Conservation (phyloP, 306 rosid genomes). For the Pterocarpus macrocarpus region DNA sequence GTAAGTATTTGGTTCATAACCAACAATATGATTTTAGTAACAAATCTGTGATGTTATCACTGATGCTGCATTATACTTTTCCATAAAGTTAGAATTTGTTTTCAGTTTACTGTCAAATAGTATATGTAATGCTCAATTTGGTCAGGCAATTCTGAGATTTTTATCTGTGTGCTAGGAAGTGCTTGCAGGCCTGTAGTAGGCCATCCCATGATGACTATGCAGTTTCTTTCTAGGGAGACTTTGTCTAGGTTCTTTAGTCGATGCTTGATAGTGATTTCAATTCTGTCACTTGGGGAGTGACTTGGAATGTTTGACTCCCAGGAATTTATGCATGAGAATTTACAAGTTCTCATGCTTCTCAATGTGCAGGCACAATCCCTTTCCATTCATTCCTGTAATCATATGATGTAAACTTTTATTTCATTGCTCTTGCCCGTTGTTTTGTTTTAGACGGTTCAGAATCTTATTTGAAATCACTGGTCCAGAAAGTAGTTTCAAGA, state of each 20-base stretch:
- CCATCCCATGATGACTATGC: neutral
- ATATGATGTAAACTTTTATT: neutral
- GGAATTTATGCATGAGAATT: conserved; percentile 14
- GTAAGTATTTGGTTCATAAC: conserved; percentile 54
- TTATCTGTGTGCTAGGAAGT: neutral
- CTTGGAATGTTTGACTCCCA: neutral
- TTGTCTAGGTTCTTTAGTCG: neutral
- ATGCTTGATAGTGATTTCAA: neutral
- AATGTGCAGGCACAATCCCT: conserved; percentile 1
- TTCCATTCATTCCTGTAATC: neutral
- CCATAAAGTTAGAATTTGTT: neutral
- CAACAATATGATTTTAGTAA: conserved; percentile 1
- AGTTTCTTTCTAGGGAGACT: neutral
- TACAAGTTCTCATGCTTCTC: neutral
- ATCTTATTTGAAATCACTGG: neutral
- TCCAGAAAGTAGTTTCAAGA: conserved; percentile 19
- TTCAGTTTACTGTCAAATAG: neutral
- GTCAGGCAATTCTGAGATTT: neutral
- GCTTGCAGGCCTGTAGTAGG: conserved; percentile 4
- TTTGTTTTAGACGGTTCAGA: neutral
- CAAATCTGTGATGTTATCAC: conserved; percentile 1
- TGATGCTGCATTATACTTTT: neutral
- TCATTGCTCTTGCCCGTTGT: neutral
- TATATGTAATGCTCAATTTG: conserved; percentile 10
- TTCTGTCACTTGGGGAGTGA: neutral